Evolutionary conservation across 768 basidiomycete genomes (phyloP).

Genomic region (Boletus huronensis): DNA sequence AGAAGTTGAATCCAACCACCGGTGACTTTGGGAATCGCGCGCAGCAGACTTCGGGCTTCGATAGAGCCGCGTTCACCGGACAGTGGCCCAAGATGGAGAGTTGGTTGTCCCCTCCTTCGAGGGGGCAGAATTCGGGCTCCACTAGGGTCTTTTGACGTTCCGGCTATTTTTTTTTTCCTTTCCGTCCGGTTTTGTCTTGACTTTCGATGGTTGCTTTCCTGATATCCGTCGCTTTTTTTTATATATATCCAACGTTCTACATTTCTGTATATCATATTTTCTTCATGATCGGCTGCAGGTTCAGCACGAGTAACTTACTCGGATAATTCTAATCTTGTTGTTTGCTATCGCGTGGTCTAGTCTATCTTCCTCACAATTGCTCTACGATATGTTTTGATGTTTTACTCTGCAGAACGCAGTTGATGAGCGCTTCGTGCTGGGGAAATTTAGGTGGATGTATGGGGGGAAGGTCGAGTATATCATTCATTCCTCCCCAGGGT

Average conservation of each 20-base stretch:
- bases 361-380: slow-evolving; percentile 2
- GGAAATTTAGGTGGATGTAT: background rate
- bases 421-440: background rate
- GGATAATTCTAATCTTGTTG: slow-evolving; percentile 29
- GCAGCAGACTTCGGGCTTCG: slow-evolving; percentile 24
- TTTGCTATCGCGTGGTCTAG: slow-evolving; percentile 13
- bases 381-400: slow-evolving; percentile 16
- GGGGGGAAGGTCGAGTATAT: background rate
- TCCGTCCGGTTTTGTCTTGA: background rate
- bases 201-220: slow-evolving; percentile 9
- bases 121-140: slow-evolving; percentile 32
- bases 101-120: slow-evolving; percentile 28
- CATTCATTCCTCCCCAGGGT: background rate
- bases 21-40: slow-evolving; percentile 22
- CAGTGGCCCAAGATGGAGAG: slow-evolving; percentile 37
- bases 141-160: slow-evolving; percentile 25
- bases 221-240: background rate
- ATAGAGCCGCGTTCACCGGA: slow-evolving; percentile 27
- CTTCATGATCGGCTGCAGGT: slow-evolving; percentile 24
- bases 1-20: slow-evolving; percentile 11
- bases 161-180: background rate
- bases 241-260: slow-evolving; percentile 9
- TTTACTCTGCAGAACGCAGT: background rate
- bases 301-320: slow-evolving; percentile 32
- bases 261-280: slow-evolving; percentile 26